Evolutionary conservation across 208 protist species (phyloP), one percentile per base, ranked within the genome.

Genomic region (Porcisia deanei): DNA sequence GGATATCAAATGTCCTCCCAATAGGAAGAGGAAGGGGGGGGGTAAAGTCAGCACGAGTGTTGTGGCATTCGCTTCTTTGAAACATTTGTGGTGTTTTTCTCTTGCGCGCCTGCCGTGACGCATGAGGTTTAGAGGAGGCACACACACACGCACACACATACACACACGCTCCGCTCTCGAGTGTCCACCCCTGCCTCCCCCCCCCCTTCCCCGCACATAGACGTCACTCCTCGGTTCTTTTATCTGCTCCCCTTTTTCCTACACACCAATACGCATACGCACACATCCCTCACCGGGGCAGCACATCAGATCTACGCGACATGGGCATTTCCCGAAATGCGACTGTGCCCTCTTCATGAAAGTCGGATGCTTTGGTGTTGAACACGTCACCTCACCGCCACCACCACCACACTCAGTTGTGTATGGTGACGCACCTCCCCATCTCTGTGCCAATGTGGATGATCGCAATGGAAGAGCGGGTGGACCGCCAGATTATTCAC

Each of bases 401-500:
- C 43, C 37, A n/a, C 16, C 60, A 49, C n/a, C 63, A 37, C 18
- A 63, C 37, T 0, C 57, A 14, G 2, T 39, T 59, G 65, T 37
- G 25, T n/a, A 7, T 55, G 49, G 45, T 71, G 30, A 16, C 68
- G 2, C 14, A 2, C 45, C 30, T 30, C 30, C 39, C 54, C 18
- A 41, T 64, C 20, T 3, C 37, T 63, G 1, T 75, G n/a, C 70
- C 66, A 6, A 49, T 39, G 3, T 80, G 70, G 68, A 37, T 71
- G 16, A 43, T 68, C 6, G 70, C 41, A 1, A 30, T 30, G 20
- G 76, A 80, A 41, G 76, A 80, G 10, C 49, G 14, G 12, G 14
- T 57, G 4, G 61, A 16, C 25, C 68, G 76, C 37, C 76, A 80
- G 25, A 25, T 25, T 2, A 0, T 70, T 22, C 34, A 30, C 43